phyloP scores from a whole-genome alignment of 2,329 filamentous ascomycete genomes.

The Pseudogymnoascus sp. region DNA sequence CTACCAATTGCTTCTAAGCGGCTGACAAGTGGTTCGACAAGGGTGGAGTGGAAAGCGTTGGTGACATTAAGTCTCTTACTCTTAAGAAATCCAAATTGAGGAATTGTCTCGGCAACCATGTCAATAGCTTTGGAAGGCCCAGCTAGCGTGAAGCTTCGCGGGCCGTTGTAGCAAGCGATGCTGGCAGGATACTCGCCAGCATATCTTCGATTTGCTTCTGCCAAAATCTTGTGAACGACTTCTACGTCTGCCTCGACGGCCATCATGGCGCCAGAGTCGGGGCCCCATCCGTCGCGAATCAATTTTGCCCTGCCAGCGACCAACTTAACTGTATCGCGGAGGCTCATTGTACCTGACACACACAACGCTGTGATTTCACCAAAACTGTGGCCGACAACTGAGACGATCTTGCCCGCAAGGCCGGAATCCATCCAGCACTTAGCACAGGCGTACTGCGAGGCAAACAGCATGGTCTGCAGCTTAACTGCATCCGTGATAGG shows the following conservation, averaged over 20 bases:
- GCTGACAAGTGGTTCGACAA: constrained; percentile 24
- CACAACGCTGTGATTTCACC: constrained; percentile 33
- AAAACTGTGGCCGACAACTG: constrained; percentile 32
- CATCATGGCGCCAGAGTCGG: constrained; percentile 32
- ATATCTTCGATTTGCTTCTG: neutral
- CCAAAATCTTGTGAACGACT: constrained; percentile 12
- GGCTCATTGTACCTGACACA: constrained; percentile 28
- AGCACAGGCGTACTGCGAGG: constrained; percentile 19
- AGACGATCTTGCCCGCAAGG: neutral
- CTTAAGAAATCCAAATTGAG: constrained; percentile 19
- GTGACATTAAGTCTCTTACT: constrained; percentile 23
- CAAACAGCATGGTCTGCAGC: constrained; percentile 17
- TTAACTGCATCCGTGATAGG: constrained; percentile 12
- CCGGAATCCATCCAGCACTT: constrained; percentile 18
- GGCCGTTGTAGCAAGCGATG: constrained; percentile 32
- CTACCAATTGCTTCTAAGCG: constrained; percentile 17
- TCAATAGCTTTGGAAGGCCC: constrained; percentile 26
- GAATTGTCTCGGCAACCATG: constrained; percentile 12
- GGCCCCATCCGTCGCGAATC: constrained; percentile 29
- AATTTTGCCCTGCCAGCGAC: constrained; percentile 28
- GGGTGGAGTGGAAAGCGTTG: constrained; percentile 26
- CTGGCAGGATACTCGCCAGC: neutral
- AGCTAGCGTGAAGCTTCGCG: constrained; percentile 27
- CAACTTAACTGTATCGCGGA: constrained; percentile 28
- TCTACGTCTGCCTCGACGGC: constrained; percentile 19